Base-by-base conservation (phyloP, 2,329 filamentous ascomycete species). In the Colletotrichum horii region DNA sequence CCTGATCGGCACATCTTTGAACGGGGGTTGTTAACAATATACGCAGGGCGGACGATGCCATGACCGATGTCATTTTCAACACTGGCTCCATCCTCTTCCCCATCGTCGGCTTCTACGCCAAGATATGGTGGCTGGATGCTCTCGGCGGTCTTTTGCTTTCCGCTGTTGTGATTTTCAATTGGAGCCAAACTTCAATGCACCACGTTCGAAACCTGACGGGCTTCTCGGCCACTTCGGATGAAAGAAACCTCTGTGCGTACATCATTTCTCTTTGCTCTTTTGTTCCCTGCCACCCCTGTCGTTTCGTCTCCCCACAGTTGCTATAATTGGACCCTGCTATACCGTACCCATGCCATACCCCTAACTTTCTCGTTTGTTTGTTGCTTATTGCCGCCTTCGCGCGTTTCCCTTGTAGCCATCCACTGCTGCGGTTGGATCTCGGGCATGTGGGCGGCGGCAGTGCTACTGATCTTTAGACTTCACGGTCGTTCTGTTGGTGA, bases 1-100 rank as follows among this genome's bases (percentile, higher is more conserved):
- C 64, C 64, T 64, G 64, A 65, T 68, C 70, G 28, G 60, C 69
- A 82, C 81, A 38, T 80, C 80, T n/a, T 66, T 80, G 24, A 81
- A 84, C 32, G 48, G 28, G 56, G 64, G 66, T 67, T n/a, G 75
- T 77, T 76, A 78, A 48, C 26, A 58, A 66, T 66, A 48, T 64
- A 4, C 55, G 34, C 69, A 88, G 87, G 70, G 88, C 88, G 38
- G 86, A 89, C 32, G 88, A 90, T 77, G 88, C 88, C 68, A 86
- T 88, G 81, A 94, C 94, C 0, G 94, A 98, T 80, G 94, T 98
- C 32, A 92, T 98, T 36, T 98, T 98, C 90, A 98, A 98, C 84
- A 92, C 91, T 1, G 96, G 97, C 80, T 96, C 94, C 78, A 97
- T 98, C 80, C 89, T 97, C 28, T 98, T 98, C 81, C 96, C 96